phyloP scores from a whole-genome alignment of 352 stramenopile genomes.

The Paralagenidium karlingii region DNA sequence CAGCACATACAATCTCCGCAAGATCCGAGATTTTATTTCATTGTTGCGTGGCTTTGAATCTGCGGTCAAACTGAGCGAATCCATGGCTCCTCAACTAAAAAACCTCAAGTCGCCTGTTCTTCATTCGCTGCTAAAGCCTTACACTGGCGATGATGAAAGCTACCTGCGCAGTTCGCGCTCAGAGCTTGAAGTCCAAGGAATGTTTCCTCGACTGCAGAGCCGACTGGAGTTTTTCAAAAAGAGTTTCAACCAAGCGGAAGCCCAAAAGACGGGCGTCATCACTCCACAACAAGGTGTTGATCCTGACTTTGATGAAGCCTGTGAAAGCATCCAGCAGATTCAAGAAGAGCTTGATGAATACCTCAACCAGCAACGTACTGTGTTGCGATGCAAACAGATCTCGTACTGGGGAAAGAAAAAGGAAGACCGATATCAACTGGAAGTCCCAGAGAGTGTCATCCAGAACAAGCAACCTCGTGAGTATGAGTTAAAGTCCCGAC shows the following conservation, averaged over 20 bases:
- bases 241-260: slow-evolving; percentile 92
- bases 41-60: slow-evolving; percentile 85
- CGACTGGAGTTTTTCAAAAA: slow-evolving; percentile 93
- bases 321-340: slow-evolving; percentile 77
- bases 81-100: slow-evolving; percentile 63
- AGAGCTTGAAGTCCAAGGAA: no score
- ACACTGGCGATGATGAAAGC: slow-evolving; percentile 1
- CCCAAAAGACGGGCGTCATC: slow-evolving; percentile 86
- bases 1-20: slow-evolving; percentile 94
- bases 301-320: slow-evolving; percentile 88
- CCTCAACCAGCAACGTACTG: slow-evolving; percentile 55
- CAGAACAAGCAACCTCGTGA: slow-evolving; percentile 87
- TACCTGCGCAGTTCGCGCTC: slow-evolving; percentile 1
- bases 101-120: slow-evolving; percentile 44
- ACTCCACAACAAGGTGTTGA: slow-evolving; percentile 91
- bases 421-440: slow-evolving; percentile 87
- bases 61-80: slow-evolving; percentile 67
- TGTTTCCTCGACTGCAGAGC: slow-evolving; percentile 85
- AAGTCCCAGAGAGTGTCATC: slow-evolving; percentile 76
- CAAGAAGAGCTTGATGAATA: slow-evolving; percentile 88
- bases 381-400: slow-evolving; percentile 72
- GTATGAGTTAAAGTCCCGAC: slow-evolving; percentile 89
- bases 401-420: slow-evolving; percentile 94
- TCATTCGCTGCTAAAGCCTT: slow-evolving; percentile 33
- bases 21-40: slow-evolving; percentile 90